Evolutionary conservation across 345 rosid species (phyloP), one percentile per base, ranked within the genome.

Genomic region (Heritiera fomes): DNA sequence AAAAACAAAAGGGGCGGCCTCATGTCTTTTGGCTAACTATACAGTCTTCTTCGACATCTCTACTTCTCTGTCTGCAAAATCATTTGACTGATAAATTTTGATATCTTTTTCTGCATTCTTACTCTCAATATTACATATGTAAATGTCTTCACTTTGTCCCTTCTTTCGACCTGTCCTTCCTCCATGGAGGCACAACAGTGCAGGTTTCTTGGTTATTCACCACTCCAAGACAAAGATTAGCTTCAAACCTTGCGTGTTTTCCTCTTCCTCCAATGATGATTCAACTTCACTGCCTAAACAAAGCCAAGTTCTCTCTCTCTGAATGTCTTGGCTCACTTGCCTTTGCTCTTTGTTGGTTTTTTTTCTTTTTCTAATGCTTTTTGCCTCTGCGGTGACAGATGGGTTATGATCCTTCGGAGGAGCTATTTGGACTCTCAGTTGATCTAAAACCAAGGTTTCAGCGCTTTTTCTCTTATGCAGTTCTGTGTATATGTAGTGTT

Each of bases 321-420:
- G 30, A 6, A 6, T 8, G 10, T 43, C 50, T 67, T 17, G 47
- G 47, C 28, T 41, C 7, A 71, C 18, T 3, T 18, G 38, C 23
- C 43, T 71, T 71, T 32, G 62, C 60, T 60, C 28, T 23, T 41
- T 30, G 59, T 41, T 41, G 4, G 3, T 41, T 41, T 40, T 34
- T 47, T 23, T 1, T 55, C 40, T 40, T 34, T 38, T 23, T 34
- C 18, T 71, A 46, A 14, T 45, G 38, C 30, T 69, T 32, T 59
- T 14, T 32, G 70, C 47, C 78, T 74, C 10, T 82, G 82, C 71
- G 60, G 73, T 76, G 67, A 67, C 85, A 90, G 88, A 47, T 87
- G 83, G 94, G 95, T 78, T 91, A 90, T 83, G 98, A 93, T 86
- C 93, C 94, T 84, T 90, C 98, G 20, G 97, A 88, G 79, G 95